These are phyloP conservation scores for Backusella psychrophila DNA, from an alignment of 192 early-diverging fungal species.

Conservation along the genomic window DNA sequence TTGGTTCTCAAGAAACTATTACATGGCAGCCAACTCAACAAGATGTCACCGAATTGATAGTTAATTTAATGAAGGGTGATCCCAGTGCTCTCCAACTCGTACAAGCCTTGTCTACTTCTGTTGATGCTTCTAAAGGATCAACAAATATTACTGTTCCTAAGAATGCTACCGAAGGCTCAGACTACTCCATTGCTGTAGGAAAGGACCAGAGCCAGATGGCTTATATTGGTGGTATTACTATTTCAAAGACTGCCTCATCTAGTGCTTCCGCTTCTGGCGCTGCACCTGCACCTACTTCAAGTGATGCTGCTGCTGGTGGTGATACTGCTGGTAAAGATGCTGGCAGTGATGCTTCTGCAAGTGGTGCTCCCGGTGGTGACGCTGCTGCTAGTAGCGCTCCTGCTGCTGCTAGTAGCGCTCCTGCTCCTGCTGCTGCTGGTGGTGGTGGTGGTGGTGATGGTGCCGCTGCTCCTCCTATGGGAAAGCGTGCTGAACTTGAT, in stretches of 20 bases:
- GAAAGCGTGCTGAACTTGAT: not conserved
- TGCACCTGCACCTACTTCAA: not conserved
- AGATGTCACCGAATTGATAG: conserved; percentile 7
- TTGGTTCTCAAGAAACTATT: conserved; percentile 9
- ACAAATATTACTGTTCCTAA: conserved; percentile 13
- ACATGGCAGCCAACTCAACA: conserved; percentile 11
- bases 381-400: not conserved
- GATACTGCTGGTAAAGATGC: not conserved
- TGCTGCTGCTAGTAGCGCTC: not conserved
- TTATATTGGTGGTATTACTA: conserved; percentile 24
- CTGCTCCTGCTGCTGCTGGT: not conserved
- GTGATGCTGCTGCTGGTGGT: not conserved
- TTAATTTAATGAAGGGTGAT: conserved; percentile 24
- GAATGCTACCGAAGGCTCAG: conserved; percentile 16
- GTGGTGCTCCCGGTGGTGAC: not conserved
- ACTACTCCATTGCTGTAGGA: conserved; percentile 25
- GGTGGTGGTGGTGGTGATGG: not conserved
- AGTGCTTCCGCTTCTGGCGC: not conserved
- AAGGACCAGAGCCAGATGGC: conserved; percentile 8
- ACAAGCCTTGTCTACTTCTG: conserved; percentile 4
- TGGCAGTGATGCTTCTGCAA: not conserved
- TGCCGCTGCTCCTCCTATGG: not conserved
- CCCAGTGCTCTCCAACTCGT: conserved; percentile 19
- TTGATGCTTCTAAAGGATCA: conserved; percentile 1
- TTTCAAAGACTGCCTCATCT: conserved; percentile 1